Evolutionary conservation across 805 yeast species (phyloP), one percentile per base, ranked within the genome.

Genomic region (Metschnikowia aberdeeniae): DNA sequence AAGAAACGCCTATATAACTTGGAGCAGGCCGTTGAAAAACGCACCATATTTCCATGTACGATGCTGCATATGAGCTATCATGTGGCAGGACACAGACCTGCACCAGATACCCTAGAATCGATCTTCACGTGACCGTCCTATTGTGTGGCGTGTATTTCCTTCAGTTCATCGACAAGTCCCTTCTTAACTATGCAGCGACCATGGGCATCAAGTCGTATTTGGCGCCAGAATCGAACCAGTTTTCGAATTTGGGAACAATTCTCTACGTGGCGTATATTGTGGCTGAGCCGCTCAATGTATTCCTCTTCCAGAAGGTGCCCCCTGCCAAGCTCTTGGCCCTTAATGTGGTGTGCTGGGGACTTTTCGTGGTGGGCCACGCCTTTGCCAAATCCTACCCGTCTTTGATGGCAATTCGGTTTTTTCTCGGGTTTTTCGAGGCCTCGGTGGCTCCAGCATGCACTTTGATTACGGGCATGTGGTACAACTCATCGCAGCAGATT

Each of bases 391-490:
- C 72, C 2, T 77, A 77, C 54, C 78, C 81, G 1, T 67, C 78
- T 12, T 61, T 80, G 36, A 77, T 80, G 81, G 63, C 78, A n/a
- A 75, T 76, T 1, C 63, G 85, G 45, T 67, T 77, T 5, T 59
- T 80, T 22, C 56, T 80, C 20, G 85, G 85, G 6, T 55, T 75
- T 19, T 77, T 78, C 50, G 85, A 80, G 56, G 61, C 79, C 1
- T 72, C 79, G 2, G 68, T 80, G 36, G 77, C 82, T 1, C 81
- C 82, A 1, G 81, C 82, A 0, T 70, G 79, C 40, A 71, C 80
- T 44, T 65, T 80, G 24, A 70, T 82, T 35, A 77, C 82, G 32
- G 76, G 84, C 24, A 80, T 80, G 84, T 82, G 80, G 64, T 82
- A 80, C 63, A 74, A 75, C 32, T 75, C 73, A 44, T 57, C 67